A percentile compares a stretch with the other conserved stretches of the same genome.
Conservation (phyloP, 768 basidiomycete species). For the Rhizopogon sp. region DNA sequence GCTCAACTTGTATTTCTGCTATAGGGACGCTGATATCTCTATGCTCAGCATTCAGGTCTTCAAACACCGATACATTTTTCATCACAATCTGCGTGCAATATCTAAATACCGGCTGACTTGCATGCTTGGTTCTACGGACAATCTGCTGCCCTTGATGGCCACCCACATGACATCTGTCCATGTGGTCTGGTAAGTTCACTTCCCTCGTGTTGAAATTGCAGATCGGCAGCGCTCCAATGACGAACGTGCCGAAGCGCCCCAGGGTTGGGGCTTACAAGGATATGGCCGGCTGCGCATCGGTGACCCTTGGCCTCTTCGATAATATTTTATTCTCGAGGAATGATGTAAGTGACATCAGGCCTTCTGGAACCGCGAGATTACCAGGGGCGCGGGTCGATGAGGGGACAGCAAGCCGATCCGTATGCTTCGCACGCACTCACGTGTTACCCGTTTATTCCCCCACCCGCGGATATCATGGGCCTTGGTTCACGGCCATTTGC, state of each 20-base stretch:
- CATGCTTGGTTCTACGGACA: conserved; percentile 1
- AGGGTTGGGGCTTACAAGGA: not conserved
- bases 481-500: not conserved
- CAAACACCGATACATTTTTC: conserved; percentile 6
- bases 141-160: conserved; percentile 10
- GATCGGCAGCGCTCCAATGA: conserved; percentile 21
- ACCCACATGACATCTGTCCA: conserved; percentile 16
- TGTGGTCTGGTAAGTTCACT: conserved; percentile 26
- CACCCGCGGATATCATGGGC: not conserved
- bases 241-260: conserved; percentile 2
- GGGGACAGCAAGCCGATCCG: not conserved
- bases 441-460: not conserved
- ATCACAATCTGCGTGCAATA: conserved; percentile 14
- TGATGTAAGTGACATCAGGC: not conserved
- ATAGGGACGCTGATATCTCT: not conserved
- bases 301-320: conserved; percentile 1
- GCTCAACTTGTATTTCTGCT: not conserved
- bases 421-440: not conserved
- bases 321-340: not conserved
- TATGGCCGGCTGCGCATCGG: not conserved
- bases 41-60: not conserved
- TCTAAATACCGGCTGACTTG: conserved; percentile 9
- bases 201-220: conserved; percentile 6
- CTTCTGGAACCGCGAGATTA: not conserved
- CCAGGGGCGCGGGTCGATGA: not conserved